phyloP scores from a whole-genome alignment of 306 rosid genomes.

The Malus orientalis region DNA sequence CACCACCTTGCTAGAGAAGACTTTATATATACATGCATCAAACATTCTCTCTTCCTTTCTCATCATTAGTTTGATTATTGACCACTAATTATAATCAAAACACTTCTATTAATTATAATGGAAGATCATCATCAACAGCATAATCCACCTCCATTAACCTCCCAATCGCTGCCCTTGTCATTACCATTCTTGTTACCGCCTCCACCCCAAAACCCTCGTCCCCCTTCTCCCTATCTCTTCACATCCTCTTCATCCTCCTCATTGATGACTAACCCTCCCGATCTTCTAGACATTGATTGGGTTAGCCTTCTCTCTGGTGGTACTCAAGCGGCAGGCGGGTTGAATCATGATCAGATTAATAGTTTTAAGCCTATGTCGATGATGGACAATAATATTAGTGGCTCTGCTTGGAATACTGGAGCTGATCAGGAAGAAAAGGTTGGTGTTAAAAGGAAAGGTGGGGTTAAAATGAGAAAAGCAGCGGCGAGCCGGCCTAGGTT shows the following conservation, averaged over 20 bases:
- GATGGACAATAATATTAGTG: slow-evolving; percentile 4
- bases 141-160: slow-evolving; percentile 11
- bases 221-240: slow-evolving; percentile 27
- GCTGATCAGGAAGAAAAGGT: slow-evolving; percentile 20
- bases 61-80: background rate
- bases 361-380: background rate
- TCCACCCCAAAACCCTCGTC: slow-evolving; percentile 16
- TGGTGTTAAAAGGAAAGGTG: slow-evolving; percentile 14
- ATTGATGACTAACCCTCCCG: slow-evolving; percentile 4
- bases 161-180: background rate
- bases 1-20: slow-evolving; percentile 21
- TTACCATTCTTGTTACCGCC: slow-evolving; percentile 11
- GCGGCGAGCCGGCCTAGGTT: slow-evolving; percentile 50
- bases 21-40: slow-evolving; percentile 25
- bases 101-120: slow-evolving; percentile 22
- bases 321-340: slow-evolving; percentile 4
- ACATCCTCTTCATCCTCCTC: slow-evolving; percentile 11
- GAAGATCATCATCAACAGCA: slow-evolving; percentile 22
- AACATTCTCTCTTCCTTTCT: slow-evolving; percentile 27
- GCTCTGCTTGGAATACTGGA: slow-evolving; percentile 5
- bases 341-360: slow-evolving; percentile 11
- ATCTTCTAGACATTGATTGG: slow-evolving; percentile 56
- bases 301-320: slow-evolving; percentile 43
- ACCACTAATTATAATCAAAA: background rate
- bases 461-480: slow-evolving; percentile 33